Conservation (phyloP, 163 green algal genomes). For the Prototheca cutis region DNA sequence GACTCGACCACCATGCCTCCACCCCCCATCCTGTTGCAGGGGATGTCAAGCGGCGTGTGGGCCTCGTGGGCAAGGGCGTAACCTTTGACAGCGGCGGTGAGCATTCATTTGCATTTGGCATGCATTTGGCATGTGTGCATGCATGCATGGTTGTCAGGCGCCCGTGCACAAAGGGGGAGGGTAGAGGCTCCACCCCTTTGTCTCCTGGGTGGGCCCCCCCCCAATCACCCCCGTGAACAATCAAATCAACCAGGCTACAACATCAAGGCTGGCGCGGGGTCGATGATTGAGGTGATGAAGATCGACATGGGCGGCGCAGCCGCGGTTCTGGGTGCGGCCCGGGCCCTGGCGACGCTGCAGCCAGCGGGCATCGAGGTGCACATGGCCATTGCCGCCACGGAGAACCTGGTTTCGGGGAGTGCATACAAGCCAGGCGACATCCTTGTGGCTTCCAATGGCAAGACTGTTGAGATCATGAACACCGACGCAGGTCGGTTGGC, state of each 20-base stretch:
- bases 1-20: no score
- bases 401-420: constrained; percentile 89
- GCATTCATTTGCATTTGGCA: no score
- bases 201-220: no score
- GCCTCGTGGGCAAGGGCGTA: constrained; percentile 91
- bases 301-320: constrained; percentile 73
- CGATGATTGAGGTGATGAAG: constrained; percentile 76
- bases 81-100: constrained; percentile 70
- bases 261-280: constrained; percentile 70
- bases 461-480: constrained; percentile 94
- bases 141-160: no score
- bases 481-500: constrained; percentile 10
- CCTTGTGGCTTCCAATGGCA: constrained; percentile 84
- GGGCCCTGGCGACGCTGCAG: constrained; percentile 54
- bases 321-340: constrained; percentile 81
- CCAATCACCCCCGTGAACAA: neutral
- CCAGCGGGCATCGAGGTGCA: constrained; percentile 60
- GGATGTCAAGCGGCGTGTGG: constrained; percentile 56
- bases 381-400: constrained; percentile 84
- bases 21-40: constrained; percentile 4
- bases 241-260: constrained; percentile 86
- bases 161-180: no score
- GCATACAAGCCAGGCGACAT: constrained; percentile 84
- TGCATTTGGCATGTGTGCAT: no score
- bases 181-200: no score